Base-by-base conservation (phyloP, 208 protist species). In the Blechomonas ayalai region DNA sequence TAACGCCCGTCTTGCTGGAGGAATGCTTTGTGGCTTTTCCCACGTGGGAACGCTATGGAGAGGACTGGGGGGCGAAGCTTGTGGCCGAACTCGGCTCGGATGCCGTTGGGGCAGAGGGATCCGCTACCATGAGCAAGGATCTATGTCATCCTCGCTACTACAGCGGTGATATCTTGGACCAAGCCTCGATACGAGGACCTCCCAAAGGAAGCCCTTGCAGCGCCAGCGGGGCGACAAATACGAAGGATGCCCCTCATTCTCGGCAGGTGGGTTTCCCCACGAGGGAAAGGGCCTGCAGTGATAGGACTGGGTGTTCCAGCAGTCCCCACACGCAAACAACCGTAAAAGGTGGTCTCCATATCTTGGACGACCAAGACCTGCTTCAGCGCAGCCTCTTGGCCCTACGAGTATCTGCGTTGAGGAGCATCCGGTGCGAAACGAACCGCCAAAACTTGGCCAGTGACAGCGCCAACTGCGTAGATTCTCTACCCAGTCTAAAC, bases 271-370 rank as follows among this genome's bases (percentile, higher is more conserved):
- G 26, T 22, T 18, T 12, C 25, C 8, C 25, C 20, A 41, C 19
- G 5, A 7, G 12, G 36, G 19, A 3, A 4, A 3, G 38, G 3
- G 12, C 26, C 15, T 49, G 18, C n/a, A n/a, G n/a, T n/a, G n/a
- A n/a, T n/a, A n/a, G n/a, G n/a, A n/a, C n/a, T n/a, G n/a, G n/a
- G n/a, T n/a, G n/a, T n/a, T n/a, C n/a, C n/a, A n/a, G n/a, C n/a
- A n/a, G n/a, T n/a, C n/a, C n/a, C n/a, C n/a, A n/a, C n/a, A n/a
- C n/a, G n/a, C n/a, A n/a, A n/a, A n/a, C n/a, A n/a, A n/a, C n/a
- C n/a, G n/a, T n/a, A 32, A 49, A 28, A 6, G 43, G 57, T 12
- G 57, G 57, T 4, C 35, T 56, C 0, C 48, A 64, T 31, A 56
- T 64, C 33, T 29, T 64, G 1, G 57, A 64, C 33, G 48, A 64